phyloP scores from a whole-genome alignment of 2,329 filamentous ascomycete genomes.

The Fusarium pseudocircinatum region DNA sequence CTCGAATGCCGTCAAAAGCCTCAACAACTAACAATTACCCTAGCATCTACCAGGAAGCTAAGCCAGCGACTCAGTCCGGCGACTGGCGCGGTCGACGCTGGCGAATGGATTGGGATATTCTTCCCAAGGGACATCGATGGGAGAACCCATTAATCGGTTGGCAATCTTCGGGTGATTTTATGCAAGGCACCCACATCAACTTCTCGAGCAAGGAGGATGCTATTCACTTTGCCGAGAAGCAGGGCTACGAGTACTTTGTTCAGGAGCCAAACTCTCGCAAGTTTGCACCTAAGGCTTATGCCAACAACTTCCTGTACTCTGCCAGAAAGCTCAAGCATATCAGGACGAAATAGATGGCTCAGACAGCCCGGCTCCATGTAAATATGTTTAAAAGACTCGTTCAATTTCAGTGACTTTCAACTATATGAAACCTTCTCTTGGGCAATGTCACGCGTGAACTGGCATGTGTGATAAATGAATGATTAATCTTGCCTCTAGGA shows the following conservation, averaged over 20 bases:
- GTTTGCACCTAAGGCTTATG: slow-evolving; percentile 89
- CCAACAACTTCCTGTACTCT: slow-evolving; percentile 93
- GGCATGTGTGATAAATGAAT: background rate
- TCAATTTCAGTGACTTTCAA: slow-evolving; percentile 12
- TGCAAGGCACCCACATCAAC: slow-evolving; percentile 92
- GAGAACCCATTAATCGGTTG: slow-evolving; percentile 99
- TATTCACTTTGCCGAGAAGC: slow-evolving; percentile 95
- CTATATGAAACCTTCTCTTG: background rate
- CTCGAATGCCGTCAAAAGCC: background rate
- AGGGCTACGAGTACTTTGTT: slow-evolving; percentile 98
- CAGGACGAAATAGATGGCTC: slow-evolving; percentile 73
- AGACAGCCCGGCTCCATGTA: slow-evolving; percentile 37
- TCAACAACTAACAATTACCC: slow-evolving; percentile 10
- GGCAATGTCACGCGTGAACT: background rate
- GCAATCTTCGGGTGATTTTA: slow-evolving; percentile 93
- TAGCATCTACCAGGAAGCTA: slow-evolving; percentile 91
- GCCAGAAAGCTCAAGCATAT: slow-evolving; percentile 88
- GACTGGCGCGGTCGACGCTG: slow-evolving; percentile 85
- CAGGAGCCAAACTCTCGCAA: slow-evolving; percentile 93
- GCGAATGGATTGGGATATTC: slow-evolving; percentile 98
- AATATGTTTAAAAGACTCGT: slow-evolving; percentile 42
- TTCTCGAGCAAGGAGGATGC: slow-evolving; percentile 96
- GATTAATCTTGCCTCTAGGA: background rate
- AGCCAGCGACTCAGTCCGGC: slow-evolving; percentile 96
- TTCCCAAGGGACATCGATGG: slow-evolving; percentile 94